Evolutionary conservation across 176 grass and related monocot genomes (phyloP), one percentile per base, ranked within the genome.

Genomic region (Zoysia japonica): DNA sequence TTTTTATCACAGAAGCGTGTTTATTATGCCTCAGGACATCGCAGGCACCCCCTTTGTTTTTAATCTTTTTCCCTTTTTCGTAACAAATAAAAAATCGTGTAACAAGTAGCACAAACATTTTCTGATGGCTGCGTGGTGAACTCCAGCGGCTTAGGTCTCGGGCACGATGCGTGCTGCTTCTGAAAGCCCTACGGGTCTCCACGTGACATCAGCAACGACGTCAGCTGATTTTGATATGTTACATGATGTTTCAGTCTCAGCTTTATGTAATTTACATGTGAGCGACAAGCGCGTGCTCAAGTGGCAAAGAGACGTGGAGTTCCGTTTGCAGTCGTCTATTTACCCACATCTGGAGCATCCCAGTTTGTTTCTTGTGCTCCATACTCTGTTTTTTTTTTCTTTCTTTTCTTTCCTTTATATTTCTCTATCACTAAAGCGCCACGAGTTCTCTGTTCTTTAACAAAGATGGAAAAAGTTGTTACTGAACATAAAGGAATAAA

Each of bases 181-280:
- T 6, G 3, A 35, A 19, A 7, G 11, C 12, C 2, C 14, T 35
- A 7, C 0, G 35, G 49, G 37, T 84, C 38, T 77, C 52, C 16
- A 19, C 0, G 6, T 85, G 83, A 85, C 68, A 49, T 85, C 60
- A 85, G 67, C 7, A 61, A 41, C 74, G 83, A 53, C 63, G 52
- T 59, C 83, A 73, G 60, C 60, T 79, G 83, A 85, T 79, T 79
- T 79, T 67, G 68, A 79, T 59, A 11, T 56, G n/a, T n/a, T n/a
- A 20, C 0, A 43, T 54, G 47, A 47, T 47, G 47, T 17, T 64
- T 70, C 67, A 57, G 48, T 56, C 20, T 47, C 39, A 65, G 20
- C 48, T 85, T 59, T 65, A 57, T 46, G 57, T 61, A 56, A n/a
- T 77, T 52, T 12, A 36, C 42, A 13, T 61, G 62, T 62, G 68